phyloP scores from a whole-genome alignment of 352 stramenopile genomes.

The Pythium coloratum region DNA sequence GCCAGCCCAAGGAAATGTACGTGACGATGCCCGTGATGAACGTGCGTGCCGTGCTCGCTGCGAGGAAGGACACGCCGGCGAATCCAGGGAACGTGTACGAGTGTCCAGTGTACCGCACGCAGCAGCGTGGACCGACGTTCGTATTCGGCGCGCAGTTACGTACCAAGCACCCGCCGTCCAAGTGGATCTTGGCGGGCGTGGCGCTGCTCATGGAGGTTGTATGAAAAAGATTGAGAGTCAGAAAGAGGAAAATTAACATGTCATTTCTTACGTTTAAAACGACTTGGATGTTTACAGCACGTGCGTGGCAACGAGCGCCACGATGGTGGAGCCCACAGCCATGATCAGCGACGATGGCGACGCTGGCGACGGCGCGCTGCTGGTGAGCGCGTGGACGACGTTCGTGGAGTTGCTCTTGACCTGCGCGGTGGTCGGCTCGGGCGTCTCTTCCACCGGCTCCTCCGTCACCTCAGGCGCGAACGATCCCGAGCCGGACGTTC shows the following conservation, averaged over 20 bases:
- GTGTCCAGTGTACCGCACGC: constrained; percentile 92
- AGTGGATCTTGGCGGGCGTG: constrained; percentile 91
- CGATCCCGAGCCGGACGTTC: constrained; percentile 11
- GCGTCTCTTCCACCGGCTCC: neutral
- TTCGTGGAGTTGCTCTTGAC: constrained; percentile 24
- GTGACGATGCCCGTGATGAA: constrained; percentile 92
- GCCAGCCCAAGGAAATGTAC: constrained; percentile 90
- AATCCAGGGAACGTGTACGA: constrained; percentile 46
- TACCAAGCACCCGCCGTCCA: constrained; percentile 85
- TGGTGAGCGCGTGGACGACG: constrained; percentile 25
- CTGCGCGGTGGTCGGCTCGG: constrained; percentile 1
- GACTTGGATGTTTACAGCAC: constrained; percentile 13
- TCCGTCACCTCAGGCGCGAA: constrained; percentile 3
- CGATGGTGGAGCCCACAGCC: constrained; percentile 5
- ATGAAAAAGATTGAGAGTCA: constrained; percentile 18
- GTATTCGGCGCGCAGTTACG: constrained; percentile 87
- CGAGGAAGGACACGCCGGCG: constrained; percentile 37
- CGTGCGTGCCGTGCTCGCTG: constrained; percentile 65
- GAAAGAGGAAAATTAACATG: neutral
- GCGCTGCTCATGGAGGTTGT: constrained; percentile 90
- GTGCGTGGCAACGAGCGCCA: constrained; percentile 13
- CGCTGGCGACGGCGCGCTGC: constrained; percentile 2
- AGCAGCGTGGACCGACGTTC: constrained; percentile 87
- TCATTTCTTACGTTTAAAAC: constrained; percentile 3
- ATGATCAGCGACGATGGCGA: constrained; percentile 2